Base-by-base conservation (phyloP, 2,329 filamentous ascomycete species). In the Hypoxylon sp. region DNA sequence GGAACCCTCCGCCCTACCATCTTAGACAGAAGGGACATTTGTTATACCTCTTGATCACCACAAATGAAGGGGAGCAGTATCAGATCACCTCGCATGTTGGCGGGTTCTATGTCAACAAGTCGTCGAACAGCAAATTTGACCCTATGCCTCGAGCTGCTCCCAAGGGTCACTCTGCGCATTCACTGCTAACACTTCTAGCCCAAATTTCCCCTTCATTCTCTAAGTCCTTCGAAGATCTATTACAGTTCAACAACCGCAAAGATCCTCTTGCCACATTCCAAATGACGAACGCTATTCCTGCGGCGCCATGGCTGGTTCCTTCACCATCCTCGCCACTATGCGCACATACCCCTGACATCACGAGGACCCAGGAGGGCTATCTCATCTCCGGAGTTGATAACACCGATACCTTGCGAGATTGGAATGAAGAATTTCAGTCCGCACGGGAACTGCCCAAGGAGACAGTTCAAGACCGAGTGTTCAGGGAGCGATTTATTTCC, bases 371-470 rank as follows among this genome's bases (percentile, higher is more conserved):
- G 81, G 96, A 99, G 84, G 93, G 92, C 53, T 98, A 93, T 78
- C 84, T 99, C 67, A 90, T 98, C 67, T 89, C 93, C 19, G 97
- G 97, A 31, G 91, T 94, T 26, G 96, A 99, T 77, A 97, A 95
- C 78, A 93, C 94, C 0, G 96, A 99, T 78, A 97, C 94, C 3
- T 85, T 99, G 70, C 90, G 96, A 65, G 96, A 99, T 80, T 99
- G 97, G 95, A 99, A 99, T 75, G 96, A 99, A 80, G 96, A 99
- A 78, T 97, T 99, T 78, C 96, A 99, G 81, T 97, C 95, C 1
- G 97, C 96, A 10, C 91, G 94, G 75, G 96, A 99, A 80, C 87
- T 99, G 71, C 94, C 95, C 35, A 95, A 94, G 78, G 95, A 98
- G 71, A 94, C 91, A 6, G 92, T 99, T 10, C 95, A 98, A 80